Evolutionary conservation across 169 alveolate species (phyloP).

Genomic region (Plasmodium blacklocki): DNA sequence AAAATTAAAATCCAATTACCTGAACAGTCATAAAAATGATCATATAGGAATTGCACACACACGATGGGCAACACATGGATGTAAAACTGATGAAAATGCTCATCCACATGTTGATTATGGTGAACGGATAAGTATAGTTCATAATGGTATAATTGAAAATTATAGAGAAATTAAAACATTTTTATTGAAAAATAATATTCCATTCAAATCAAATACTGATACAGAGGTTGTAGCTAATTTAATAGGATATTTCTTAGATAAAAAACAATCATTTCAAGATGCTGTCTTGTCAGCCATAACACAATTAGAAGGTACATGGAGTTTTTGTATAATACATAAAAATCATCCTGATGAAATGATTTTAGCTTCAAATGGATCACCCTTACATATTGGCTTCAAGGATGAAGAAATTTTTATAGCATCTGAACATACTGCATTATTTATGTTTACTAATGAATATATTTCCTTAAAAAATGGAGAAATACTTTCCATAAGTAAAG

Average conservation of each 20-base stretch:
- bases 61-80: constrained; percentile 99
- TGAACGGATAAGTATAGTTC: constrained; percentile 93
- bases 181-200: constrained; percentile 74
- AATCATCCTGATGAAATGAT: constrained; percentile 91
- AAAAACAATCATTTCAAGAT: constrained; percentile 3
- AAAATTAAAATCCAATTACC: constrained; percentile 83
- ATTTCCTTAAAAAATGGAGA: constrained; percentile 92
- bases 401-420: constrained; percentile 92
- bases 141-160: constrained; percentile 97
- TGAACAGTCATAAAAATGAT: constrained; percentile 86
- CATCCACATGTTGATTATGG: constrained; percentile 97
- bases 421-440: constrained; percentile 95
- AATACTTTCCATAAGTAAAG: constrained; percentile 87
- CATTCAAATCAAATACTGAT: constrained; percentile 92
- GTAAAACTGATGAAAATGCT: constrained; percentile 96
- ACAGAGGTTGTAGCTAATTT: constrained; percentile 97
- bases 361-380: constrained; percentile 95
- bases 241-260: constrained; percentile 28
- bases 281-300: constrained; percentile 91
- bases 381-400: constrained; percentile 91
- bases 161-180: constrained; percentile 83
- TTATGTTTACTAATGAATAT: constrained; percentile 92
- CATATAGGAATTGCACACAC: constrained; percentile 98
- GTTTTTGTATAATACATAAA: constrained; percentile 92
- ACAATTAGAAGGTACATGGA: constrained; percentile 97